Conservation (phyloP, 1,139 yeast species). For the Ashbya aceris region DNA sequence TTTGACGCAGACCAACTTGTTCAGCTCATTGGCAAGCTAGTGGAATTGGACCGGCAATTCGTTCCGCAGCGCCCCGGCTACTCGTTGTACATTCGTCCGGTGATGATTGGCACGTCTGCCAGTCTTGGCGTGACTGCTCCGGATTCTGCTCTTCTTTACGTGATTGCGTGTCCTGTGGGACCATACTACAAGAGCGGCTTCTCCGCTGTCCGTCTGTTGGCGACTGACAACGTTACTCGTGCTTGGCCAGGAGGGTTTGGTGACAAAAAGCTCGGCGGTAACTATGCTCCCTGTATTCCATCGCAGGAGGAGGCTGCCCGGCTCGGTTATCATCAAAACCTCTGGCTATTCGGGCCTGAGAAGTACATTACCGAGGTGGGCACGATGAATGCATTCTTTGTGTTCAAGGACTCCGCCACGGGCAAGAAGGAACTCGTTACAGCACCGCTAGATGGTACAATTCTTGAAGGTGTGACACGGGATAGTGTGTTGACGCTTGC, state of each 20-base stretch:
- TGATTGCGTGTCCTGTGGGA: constrained; percentile 92
- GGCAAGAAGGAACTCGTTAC: constrained; percentile 91
- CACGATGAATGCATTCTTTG: constrained; percentile 91
- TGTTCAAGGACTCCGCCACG: constrained; percentile 52
- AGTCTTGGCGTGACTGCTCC: constrained; percentile 82
- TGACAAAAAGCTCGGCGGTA: constrained; percentile 91
- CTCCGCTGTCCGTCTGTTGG: constrained; percentile 88
- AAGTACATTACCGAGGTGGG: constrained; percentile 92
- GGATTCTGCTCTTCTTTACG: constrained; percentile 66
- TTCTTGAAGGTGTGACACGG: constrained; percentile 93
- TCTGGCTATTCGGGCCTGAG: constrained; percentile 93
- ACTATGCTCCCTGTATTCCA: constrained; percentile 88
- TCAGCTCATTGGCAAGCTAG: constrained; percentile 65
- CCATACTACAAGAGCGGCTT: constrained; percentile 86
- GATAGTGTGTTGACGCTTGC: constrained; percentile 76
- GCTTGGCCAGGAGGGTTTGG: constrained; percentile 99
- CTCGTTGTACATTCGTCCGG: constrained; percentile 88
- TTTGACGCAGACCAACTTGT: constrained; percentile 72
- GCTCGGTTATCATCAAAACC: constrained; percentile 87
- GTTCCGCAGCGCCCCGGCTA: constrained; percentile 82
- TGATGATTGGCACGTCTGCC: constrained; percentile 84
- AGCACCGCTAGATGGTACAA: constrained; percentile 95
- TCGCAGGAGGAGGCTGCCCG: constrained; percentile 84
- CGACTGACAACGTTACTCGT: constrained; percentile 89
- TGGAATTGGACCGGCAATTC: constrained; percentile 61